Evolutionary conservation across 1,139 yeast species (phyloP).

Genomic region (Geotrichum europaeum): DNA sequence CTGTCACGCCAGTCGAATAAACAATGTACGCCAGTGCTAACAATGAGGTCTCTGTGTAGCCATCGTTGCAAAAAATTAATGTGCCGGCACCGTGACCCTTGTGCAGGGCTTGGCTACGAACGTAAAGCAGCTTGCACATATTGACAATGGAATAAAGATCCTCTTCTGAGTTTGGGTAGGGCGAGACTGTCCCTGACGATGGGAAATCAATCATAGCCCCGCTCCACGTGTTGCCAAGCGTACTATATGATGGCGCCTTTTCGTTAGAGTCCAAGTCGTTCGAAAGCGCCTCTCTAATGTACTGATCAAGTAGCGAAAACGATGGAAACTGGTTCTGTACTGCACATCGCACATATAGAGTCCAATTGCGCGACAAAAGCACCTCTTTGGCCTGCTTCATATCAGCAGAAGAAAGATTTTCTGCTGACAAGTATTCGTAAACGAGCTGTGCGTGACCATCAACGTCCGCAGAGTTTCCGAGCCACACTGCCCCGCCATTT

Average conservation of each 20-base stretch:
- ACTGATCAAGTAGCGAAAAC: constrained; percentile 25
- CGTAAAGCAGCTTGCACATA: constrained; percentile 33
- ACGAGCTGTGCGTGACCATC: constrained; percentile 28
- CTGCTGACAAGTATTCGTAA: constrained; percentile 10
- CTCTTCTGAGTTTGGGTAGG: constrained; percentile 23
- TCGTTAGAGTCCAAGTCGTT: constrained; percentile 6
- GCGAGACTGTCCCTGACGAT: constrained; percentile 53
- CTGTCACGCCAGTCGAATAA: constrained; percentile 50
- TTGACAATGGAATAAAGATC: constrained; percentile 26
- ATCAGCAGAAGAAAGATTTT: not conserved
- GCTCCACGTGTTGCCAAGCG: constrained; percentile 1
- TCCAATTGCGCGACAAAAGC: constrained; percentile 29
- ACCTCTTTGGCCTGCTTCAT: not conserved
- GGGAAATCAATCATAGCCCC: constrained; percentile 53
- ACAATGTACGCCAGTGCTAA: constrained; percentile 65
- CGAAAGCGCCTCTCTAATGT: constrained; percentile 25
- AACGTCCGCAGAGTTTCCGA: constrained; percentile 66
- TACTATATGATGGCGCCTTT: not conserved
- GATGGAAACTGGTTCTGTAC: constrained; percentile 58
- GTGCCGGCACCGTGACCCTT: constrained; percentile 28
- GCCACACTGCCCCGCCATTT: constrained; percentile 49
- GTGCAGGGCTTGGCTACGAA: constrained; percentile 26
- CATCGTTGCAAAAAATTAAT: constrained; percentile 77
- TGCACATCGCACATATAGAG: constrained; percentile 35
- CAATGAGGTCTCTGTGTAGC: constrained; percentile 85